A percentile compares a stretch with the other conserved stretches of the same genome.
These are phyloP conservation scores for Wickerhamomyces canadensis DNA, from an alignment of 805 yeast species.

Conservation along the genomic window DNA sequence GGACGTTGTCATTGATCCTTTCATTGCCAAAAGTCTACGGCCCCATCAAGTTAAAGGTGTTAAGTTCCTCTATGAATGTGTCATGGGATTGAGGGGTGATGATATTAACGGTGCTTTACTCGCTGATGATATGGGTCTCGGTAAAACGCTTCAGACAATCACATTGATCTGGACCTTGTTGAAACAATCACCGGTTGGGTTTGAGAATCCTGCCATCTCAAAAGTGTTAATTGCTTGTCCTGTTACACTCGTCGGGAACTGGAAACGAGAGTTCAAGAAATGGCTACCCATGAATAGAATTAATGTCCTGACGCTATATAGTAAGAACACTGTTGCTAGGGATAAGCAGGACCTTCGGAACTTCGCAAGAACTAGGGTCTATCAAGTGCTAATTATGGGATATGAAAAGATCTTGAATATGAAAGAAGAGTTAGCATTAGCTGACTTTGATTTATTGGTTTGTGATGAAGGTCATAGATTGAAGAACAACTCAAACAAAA, in stretches of 20 bases:
- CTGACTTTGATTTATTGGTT: conserved; percentile 59
- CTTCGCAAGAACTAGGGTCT: conserved; percentile 55
- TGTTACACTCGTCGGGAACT: conserved; percentile 79
- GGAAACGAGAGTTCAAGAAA: conserved; percentile 84
- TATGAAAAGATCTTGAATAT: conserved; percentile 72
- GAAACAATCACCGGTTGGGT: conserved; percentile 47
- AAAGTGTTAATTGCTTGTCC: conserved; percentile 85
- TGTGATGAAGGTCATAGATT: conserved; percentile 94
- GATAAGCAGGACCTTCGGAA: conserved; percentile 32
- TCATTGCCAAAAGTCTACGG: conserved; percentile 48
- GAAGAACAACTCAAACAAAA: conserved; percentile 69
- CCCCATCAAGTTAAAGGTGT: conserved; percentile 89
- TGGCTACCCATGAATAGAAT: conserved; percentile 62
- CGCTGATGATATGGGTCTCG: conserved; percentile 98
- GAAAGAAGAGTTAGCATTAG: conserved; percentile 38
- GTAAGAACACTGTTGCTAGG: conserved; percentile 41
- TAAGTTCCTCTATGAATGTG: conserved; percentile 71
- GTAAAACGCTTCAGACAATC: conserved; percentile 84
- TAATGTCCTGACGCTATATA: conserved; percentile 58
- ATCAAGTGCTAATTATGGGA: conserved; percentile 80
- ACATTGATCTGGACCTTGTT: conserved; percentile 78
- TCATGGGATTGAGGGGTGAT: conserved; percentile 58
- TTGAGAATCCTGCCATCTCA: conserved; percentile 33
- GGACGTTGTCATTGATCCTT: conserved; percentile 59
- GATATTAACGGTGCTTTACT: conserved; percentile 66